These are phyloP conservation scores for Deinandra increscens DNA, from an alignment of 129 eudicot species.

Conservation along the genomic window DNA sequence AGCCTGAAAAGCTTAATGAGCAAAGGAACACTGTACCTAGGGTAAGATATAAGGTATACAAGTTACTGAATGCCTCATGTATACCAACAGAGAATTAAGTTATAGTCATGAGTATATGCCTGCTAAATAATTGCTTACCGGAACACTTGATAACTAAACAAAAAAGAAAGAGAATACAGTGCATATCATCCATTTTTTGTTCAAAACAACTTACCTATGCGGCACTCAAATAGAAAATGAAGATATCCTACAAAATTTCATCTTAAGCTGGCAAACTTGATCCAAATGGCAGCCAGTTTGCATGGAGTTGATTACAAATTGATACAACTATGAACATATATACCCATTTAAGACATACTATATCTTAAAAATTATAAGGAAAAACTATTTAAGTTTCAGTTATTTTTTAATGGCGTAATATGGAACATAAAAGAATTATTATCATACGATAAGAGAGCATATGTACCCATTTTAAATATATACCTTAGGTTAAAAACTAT, in stretches of 20 bases:
- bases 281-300: slow-evolving; percentile 5
- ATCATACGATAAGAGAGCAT: neutral
- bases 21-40: neutral
- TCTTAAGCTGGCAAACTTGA: neutral
- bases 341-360: neutral
- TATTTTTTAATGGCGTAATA: neutral
- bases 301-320: neutral
- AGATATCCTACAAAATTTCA: neutral
- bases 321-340: neutral
- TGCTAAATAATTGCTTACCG: neutral
- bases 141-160: neutral
- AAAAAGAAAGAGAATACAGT: neutral
- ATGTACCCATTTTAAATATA: neutral
- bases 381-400: neutral
- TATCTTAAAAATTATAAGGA: neutral
- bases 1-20: neutral
- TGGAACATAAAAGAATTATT: neutral
- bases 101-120: neutral
- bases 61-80: neutral
- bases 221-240: neutral
- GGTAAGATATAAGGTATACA: neutral
- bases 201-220: slow-evolving; percentile 3
- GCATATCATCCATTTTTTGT: slow-evolving; percentile 3
- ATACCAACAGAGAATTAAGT: neutral
- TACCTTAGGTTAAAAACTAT: neutral